Evolutionary conservation across 106 monocot genomes (phyloP), one percentile per base, ranked within the genome.

Genomic region (Allium fistulosum): DNA sequence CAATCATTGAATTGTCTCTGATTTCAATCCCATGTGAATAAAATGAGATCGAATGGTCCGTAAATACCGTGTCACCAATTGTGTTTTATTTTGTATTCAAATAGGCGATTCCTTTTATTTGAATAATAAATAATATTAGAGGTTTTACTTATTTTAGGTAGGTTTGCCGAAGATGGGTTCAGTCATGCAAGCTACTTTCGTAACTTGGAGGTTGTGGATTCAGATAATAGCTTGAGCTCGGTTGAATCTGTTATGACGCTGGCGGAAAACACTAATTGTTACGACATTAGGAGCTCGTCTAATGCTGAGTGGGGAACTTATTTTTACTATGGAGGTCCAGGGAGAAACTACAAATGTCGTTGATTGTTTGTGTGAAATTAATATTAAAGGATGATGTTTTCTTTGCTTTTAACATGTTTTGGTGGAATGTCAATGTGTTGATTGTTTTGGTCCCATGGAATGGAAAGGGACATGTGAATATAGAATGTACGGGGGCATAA

Each of bases 301-400:
- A 84, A 57, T 48, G 7, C 46, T 9, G 86, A 86, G 2, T 97
- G 97, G 97, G 97, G 97, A 5, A 82, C 84, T 2, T 82, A 87
- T 72, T 97, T 97, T 75, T 97, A 97, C 87, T 97, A 79, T 57
- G 97, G 97, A 13, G 97, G 97, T 0, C 97, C 97, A 0, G 97
- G 97, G 15, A 83, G 75, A 69, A 97, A 87, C 61, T 74, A 78
- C 4, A 71, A 77, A 55, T 97, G 97, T 78, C 84, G 73, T 45
- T 94, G 78, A 83, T 2, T 12, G 18, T 4, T 22, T 22, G 22
- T 22, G 22, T 22, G 22, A 22, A 22, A 22, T 22, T 22, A 22
- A 22, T 22, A 22, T 0, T 22, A 22, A 22, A 22, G 22, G 22
- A 1, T 22, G 22, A 22, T 22, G 0, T 8, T 64, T 45, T 13